Base-by-base conservation (phyloP, 2,329 filamentous ascomycete species). In the Colletotrichum salicis region DNA sequence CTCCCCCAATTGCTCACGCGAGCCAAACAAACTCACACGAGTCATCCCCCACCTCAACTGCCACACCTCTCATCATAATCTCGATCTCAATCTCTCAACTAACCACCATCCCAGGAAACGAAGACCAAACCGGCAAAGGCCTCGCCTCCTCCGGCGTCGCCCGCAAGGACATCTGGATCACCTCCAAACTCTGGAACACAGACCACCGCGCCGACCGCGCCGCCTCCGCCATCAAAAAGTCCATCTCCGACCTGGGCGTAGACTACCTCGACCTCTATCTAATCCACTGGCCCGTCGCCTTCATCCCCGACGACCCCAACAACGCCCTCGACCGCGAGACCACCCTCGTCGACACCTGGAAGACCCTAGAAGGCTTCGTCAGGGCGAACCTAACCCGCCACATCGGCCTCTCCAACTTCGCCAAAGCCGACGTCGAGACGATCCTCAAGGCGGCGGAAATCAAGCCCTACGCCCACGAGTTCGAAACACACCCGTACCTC, bases 181-280 rank as follows among this genome's bases (percentile, higher is more conserved):
- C 91, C 73, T 92, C 90, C 74, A 94, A 93, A 84, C 86, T 93
- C 56, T 91, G 92, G 84, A 92, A 93, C 86, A 89, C 76, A 3
- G 70, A 70, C 61, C 75, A 15, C 69, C 87, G 67, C 56, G 27
- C 57, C 10, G 33, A 58, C 4, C 33, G 65, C 22, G 70, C 70
- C 41, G 81, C 82, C 55, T 79, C 82, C 48, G 87, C 85, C 11
- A 81, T 88, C 63, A 77, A 82, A 22, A 83, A 84, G 74, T 86
- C 86, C 6, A 77, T 89, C 60, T 80, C 82, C 63, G 82, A 84
- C 59, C 81, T 89, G 33, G 84, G 84, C 5, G 80, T 84, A 0
- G 84, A 84, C 60, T 88, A 88, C 71, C 77, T 89, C 62, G 87
- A 88, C 74, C 81, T 88, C 2, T 89, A 87, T 75, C 83, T 89